Conservation (phyloP, 768 basidiomycete genomes). For the Piloderma croceum region DNA sequence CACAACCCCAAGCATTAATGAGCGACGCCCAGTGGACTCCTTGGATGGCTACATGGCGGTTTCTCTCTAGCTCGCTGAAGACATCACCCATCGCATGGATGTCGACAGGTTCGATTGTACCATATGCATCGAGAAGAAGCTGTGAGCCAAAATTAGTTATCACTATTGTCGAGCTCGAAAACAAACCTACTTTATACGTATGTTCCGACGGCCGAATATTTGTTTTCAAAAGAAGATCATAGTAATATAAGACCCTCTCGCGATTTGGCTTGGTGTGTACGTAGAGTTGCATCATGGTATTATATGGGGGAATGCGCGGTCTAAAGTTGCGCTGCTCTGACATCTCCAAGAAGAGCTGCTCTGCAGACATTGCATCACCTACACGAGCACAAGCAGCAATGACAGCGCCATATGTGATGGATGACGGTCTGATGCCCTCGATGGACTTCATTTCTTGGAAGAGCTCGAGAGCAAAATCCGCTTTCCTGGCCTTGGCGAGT, state of each 20-base stretch:
- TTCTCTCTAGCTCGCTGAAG: conserved; percentile 53
- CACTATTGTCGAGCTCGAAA: background rate
- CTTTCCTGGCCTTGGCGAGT: conserved; percentile 89
- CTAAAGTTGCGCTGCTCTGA: conserved; percentile 61
- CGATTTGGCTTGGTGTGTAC: conserved; percentile 87
- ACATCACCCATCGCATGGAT: conserved; percentile 62
- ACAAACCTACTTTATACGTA: conserved; percentile 77
- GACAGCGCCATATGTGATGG: conserved; percentile 92
- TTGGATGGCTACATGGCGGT: conserved; percentile 41
- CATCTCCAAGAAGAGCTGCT: conserved; percentile 86
- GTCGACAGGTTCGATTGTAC: conserved; percentile 79
- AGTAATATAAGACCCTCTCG: conserved; percentile 68
- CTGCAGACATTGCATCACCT: conserved; percentile 80
- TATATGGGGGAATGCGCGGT: conserved; percentile 91
- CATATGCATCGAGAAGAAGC: conserved; percentile 88
- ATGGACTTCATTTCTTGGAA: conserved; percentile 81
- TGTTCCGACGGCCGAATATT: conserved; percentile 75
- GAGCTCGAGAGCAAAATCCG: conserved; percentile 79
- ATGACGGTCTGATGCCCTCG: conserved; percentile 58
- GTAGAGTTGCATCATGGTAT: conserved; percentile 98
- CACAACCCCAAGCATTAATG: conserved; percentile 86
- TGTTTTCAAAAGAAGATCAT: conserved; percentile 54
- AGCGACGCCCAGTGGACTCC: conserved; percentile 77
- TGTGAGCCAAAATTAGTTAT: conserved; percentile 24
- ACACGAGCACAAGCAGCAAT: conserved; percentile 93